A percentile compares a stretch with the other conserved stretches of the same genome.
phyloP scores from a whole-genome alignment of 306 rosid genomes.

The Cucurbita argyrosperma region DNA sequence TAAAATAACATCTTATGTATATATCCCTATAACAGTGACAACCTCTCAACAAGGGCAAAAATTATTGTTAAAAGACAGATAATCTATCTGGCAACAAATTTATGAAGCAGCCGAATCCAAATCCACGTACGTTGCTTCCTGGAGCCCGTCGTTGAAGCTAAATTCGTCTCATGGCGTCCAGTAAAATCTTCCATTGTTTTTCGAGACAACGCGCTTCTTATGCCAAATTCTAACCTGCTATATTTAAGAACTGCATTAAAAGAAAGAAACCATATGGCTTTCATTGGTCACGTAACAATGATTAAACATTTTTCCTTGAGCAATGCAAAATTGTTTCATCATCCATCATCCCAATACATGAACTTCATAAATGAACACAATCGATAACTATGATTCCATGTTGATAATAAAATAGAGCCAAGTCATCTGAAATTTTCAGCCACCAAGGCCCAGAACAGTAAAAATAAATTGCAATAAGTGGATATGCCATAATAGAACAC shows the following conservation, averaged over 20 bases:
- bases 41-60: background rate
- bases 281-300: background rate
- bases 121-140: background rate
- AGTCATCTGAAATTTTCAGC: background rate
- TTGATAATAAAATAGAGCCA: background rate
- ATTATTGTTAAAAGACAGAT: background rate
- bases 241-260: background rate
- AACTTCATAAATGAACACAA: background rate
- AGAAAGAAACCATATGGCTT: background rate
- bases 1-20: background rate
- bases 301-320: background rate
- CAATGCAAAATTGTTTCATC: background rate
- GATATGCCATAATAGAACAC: background rate
- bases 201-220: background rate
- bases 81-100: constrained; percentile 4
- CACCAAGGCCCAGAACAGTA: background rate
- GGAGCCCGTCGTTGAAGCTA: background rate
- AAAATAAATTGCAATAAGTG: background rate
- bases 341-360: background rate
- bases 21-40: constrained; percentile 1
- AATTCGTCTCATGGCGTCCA: background rate
- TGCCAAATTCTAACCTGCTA: background rate
- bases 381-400: background rate
- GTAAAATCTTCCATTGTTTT: background rate
- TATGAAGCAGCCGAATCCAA: background rate